Evolutionary conservation across 1,284 basidiomycete species (phyloP).

Genomic region (Leccinum pachyderme): DNA sequence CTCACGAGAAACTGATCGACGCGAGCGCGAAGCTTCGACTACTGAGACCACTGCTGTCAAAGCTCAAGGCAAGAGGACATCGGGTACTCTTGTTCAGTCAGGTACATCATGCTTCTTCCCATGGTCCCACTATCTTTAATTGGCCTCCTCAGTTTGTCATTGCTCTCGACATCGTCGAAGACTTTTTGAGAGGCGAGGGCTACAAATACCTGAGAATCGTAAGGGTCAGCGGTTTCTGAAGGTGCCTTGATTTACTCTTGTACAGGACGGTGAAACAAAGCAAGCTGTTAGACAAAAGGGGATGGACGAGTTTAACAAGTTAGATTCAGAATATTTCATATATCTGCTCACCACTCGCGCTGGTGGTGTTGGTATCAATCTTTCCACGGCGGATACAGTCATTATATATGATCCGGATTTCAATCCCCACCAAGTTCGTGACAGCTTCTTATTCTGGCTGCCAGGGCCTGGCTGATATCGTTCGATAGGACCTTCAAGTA

Average conservation of each 20-base stretch:
- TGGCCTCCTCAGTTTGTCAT: conserved; percentile 80
- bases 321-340: conserved; percentile 84
- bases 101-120: conserved; percentile 46
- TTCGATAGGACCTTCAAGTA: conserved; percentile 66
- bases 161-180: conserved; percentile 87
- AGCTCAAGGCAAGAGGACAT: conserved; percentile 88
- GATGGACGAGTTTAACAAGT: conserved; percentile 92
- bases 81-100: conserved; percentile 97
- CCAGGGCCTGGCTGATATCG: conserved; percentile 5
- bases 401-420: conserved; percentile 94
- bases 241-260: neutral
- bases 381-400: conserved; percentile 86
- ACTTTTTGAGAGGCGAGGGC: conserved; percentile 90
- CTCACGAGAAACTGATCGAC: conserved; percentile 79
- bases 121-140: neutral
- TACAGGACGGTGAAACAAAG: conserved; percentile 87
- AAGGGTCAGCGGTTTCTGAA: conserved; percentile 30
- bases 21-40: conserved; percentile 88
- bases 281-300: conserved; percentile 85
- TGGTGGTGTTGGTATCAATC: conserved; percentile 94
- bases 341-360: conserved; percentile 94
- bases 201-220: conserved; percentile 89
- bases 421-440: conserved; percentile 85
- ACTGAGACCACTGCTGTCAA: conserved; percentile 79
- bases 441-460: neutral